phyloP scores from a whole-genome alignment of 352 stramenopile genomes.

The Pilasporangium apinafurcum region DNA sequence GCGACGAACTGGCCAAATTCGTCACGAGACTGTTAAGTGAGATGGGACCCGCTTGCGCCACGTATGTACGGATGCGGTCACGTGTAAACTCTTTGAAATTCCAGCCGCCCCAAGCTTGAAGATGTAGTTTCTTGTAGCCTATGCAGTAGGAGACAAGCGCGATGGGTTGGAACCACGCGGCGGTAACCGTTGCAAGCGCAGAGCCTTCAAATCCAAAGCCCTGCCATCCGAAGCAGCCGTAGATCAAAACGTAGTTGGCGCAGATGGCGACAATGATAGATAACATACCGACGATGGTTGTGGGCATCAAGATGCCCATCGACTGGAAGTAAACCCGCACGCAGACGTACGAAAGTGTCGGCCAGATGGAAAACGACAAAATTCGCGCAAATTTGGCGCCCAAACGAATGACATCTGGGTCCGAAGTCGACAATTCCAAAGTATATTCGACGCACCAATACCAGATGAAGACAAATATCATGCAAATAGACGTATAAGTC shows the following conservation, averaged over 20 bases:
- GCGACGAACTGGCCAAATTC: slow-evolving; percentile 24
- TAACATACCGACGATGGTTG: slow-evolving; percentile 55
- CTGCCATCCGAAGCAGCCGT: slow-evolving; percentile 36
- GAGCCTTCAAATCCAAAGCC: slow-evolving; percentile 75
- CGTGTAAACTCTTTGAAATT: slow-evolving; percentile 14
- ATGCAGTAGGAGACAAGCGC: slow-evolving; percentile 30
- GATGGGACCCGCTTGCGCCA: slow-evolving; percentile 19
- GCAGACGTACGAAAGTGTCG: slow-evolving; percentile 56
- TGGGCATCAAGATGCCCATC: slow-evolving; percentile 69
- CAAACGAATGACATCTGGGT: slow-evolving; percentile 54
- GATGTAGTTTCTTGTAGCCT: slow-evolving; percentile 28
- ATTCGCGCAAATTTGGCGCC: slow-evolving; percentile 66
- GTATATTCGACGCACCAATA: slow-evolving; percentile 33
- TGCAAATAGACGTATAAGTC: slow-evolving; percentile 31
- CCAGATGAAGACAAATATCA: slow-evolving; percentile 52
- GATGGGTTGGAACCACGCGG: slow-evolving; percentile 34
- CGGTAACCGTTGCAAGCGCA: slow-evolving; percentile 44
- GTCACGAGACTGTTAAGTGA: slow-evolving; percentile 19
- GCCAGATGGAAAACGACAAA: slow-evolving; percentile 62
- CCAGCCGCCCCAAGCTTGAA: slow-evolving; percentile 30
- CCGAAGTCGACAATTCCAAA: slow-evolving; percentile 36
- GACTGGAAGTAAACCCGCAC: slow-evolving; percentile 76
- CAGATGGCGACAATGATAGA: slow-evolving; percentile 50
- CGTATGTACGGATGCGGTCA: slow-evolving; percentile 21
- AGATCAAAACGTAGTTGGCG: slow-evolving; percentile 60